A percentile compares a stretch with the other conserved stretches of the same genome.
phyloP scores from a whole-genome alignment of 1,284 basidiomycete species.

The Microbotryum lychnidis-dioicae region DNA sequence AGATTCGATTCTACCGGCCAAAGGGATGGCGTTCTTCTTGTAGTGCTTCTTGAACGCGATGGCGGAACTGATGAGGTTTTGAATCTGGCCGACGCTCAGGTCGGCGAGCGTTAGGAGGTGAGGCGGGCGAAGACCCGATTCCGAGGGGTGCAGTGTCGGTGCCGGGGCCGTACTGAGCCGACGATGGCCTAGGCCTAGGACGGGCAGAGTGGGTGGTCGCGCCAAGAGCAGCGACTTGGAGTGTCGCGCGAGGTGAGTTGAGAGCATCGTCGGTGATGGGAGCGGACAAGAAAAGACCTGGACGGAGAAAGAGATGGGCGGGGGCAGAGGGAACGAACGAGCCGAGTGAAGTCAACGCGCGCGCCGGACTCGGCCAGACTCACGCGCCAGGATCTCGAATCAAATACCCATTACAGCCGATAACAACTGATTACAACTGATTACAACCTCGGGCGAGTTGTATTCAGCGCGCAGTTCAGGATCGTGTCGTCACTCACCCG shows the following conservation, averaged over 20 bases:
- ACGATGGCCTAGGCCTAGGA: neutral
- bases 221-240: neutral
- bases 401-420: no score
- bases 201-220: neutral
- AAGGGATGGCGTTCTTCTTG: conserved; percentile 25
- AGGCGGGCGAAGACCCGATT: conserved; percentile 41
- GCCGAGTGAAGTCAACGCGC: no score
- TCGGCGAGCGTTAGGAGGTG: conserved; percentile 80
- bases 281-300: neutral
- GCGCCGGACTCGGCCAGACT: no score
- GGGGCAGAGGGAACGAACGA: no score
- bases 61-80: conserved; percentile 34
- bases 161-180: conserved; percentile 18
- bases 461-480: no score
- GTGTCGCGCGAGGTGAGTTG: neutral
- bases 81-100: conserved; percentile 61
- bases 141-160: conserved; percentile 24
- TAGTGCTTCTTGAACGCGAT: conserved; percentile 39
- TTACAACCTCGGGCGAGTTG: no score
- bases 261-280: neutral
- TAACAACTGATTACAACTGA: no score
- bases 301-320: no score
- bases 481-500: no score
- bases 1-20: conserved; percentile 5
- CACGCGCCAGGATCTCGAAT: no score